These are phyloP conservation scores for Clitopilus hobsonii DNA, from an alignment of 768 basidiomycete genomes.

Conservation along the genomic window DNA sequence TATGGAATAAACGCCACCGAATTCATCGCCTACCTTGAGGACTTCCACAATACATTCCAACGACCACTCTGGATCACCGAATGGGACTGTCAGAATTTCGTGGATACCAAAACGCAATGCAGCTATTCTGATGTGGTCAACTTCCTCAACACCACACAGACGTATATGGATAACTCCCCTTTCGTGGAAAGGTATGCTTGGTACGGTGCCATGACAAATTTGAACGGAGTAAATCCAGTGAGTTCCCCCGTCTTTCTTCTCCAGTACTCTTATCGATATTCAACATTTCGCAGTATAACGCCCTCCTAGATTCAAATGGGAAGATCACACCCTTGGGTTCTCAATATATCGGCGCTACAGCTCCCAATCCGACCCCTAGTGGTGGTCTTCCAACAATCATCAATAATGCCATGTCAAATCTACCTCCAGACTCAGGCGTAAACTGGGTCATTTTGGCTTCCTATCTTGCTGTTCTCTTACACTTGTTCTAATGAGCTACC, in stretches of 20 bases:
- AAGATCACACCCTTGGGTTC: constrained; percentile 41
- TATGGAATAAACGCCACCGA: constrained; percentile 7
- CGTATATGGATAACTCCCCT: constrained; percentile 45
- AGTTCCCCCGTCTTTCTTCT: constrained; percentile 5
- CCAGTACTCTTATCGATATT: no score
- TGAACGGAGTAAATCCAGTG: constrained; percentile 45
- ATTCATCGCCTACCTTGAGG: constrained; percentile 31
- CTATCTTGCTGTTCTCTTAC: neutral
- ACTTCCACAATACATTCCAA: constrained; percentile 49
- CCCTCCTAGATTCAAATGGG: constrained; percentile 37
- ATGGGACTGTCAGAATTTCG: constrained; percentile 54
- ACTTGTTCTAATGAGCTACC: neutral
- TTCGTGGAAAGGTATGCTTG: constrained; percentile 60
- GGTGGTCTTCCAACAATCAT: neutral
- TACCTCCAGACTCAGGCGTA: neutral
- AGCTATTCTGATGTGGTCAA: constrained; percentile 34
- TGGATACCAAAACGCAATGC: constrained; percentile 36
- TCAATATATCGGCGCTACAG: constrained; percentile 36
- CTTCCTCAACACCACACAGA: constrained; percentile 48
- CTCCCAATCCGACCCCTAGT: constrained; percentile 2
- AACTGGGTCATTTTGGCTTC: neutral
- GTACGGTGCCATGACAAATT: constrained; percentile 53
- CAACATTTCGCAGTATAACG: no score
- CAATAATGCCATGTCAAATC: neutral
- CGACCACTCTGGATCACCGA: constrained; percentile 57